phyloP scores from a whole-genome alignment of 768 basidiomycete genomes.

The Gymnopilus junonius region DNA sequence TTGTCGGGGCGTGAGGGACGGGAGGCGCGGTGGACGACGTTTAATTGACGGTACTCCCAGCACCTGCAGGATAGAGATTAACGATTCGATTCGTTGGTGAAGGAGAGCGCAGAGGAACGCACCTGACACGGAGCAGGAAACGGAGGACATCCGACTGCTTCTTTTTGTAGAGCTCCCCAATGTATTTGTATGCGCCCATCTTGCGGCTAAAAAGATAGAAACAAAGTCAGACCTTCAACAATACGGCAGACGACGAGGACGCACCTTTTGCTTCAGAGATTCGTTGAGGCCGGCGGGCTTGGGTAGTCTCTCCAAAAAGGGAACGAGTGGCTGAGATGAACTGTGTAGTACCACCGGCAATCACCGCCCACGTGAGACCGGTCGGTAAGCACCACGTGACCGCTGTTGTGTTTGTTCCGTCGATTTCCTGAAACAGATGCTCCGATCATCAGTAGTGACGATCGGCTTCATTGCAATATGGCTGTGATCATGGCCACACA shows the following conservation, averaged over 20 bases:
- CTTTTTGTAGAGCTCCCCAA: constrained; percentile 98
- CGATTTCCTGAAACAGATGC: background rate
- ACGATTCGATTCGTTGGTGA: too few relatives aligned
- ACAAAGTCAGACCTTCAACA: constrained; percentile 20
- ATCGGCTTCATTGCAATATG: background rate
- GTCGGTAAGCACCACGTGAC: background rate
- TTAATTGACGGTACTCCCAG: constrained; percentile 99
- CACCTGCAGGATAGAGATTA: too few relatives aligned
- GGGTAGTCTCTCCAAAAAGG: constrained; percentile 25
- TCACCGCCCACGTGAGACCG: constrained; percentile 21
- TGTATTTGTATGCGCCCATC: constrained; percentile 96
- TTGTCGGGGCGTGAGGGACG: constrained; percentile 99
- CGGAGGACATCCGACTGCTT: constrained; percentile 97
- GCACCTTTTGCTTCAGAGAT: constrained; percentile 43
- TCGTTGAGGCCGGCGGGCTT: constrained; percentile 36
- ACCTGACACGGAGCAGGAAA: constrained; percentile 97
- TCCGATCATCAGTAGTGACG: background rate
- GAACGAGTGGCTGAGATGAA: constrained; percentile 36
- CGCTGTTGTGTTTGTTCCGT: background rate
- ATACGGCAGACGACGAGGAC: constrained; percentile 20
- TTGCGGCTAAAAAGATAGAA: constrained; percentile 44
- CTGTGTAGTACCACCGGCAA: constrained; percentile 44
- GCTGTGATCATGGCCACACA: background rate
- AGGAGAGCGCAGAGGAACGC: too few relatives aligned
- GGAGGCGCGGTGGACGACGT: constrained; percentile 97